Base-by-base conservation (phyloP, 192 early-diverging fungal genomes). In the Haplosporangium gracile region DNA sequence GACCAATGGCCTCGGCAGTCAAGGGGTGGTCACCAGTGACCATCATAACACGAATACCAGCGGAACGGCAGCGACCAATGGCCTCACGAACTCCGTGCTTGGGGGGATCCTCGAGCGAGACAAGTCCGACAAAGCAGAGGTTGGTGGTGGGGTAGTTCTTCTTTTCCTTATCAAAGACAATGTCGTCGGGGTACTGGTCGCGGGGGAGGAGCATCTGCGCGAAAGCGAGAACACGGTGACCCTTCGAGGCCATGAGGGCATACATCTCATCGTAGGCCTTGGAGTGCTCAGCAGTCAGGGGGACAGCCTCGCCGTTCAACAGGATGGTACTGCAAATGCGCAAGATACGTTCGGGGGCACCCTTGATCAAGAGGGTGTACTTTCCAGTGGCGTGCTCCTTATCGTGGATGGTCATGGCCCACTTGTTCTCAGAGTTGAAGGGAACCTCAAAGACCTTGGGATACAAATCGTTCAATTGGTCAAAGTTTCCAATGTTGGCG, bases 21-120 rank as follows among this genome's bases (percentile, higher is more conserved):
- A 98, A 92, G 65, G 97, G 96, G 85, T 97, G 96, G 88, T 99
- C 98, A 88, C 97, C 98, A 47, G 98, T 99, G n/a, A 99, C 97
- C 97, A 99, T 98, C 92, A 99, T 96, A 53, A 99, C 97, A 85
- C 96, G 95, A 89, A 99, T 96, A 78, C 98, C 98, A 18, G 98
- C 98, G 40, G 88, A 90, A 75, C 97, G 95, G 86, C 97, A 98
- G 60, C 95, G 93, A 57, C 97, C 97, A 88, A 99, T 97, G 32
- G 97, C 97, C 88, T 98, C 97, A 89, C 97, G 96, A n/a, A 99
- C 97, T 73, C 97, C 98, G 85, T 98, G 97, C 88, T 98, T 98
- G 81, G 98, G 98, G 72, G 98, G 98, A 87, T 98, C 98, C 83
- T 98, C 96, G 11, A 99, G 90, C n/a, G 95, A 96, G 15, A 93